Conservation (phyloP, 371 early-diverging fungal genomes). For the Amoeboaphelidium protococcarum region DNA sequence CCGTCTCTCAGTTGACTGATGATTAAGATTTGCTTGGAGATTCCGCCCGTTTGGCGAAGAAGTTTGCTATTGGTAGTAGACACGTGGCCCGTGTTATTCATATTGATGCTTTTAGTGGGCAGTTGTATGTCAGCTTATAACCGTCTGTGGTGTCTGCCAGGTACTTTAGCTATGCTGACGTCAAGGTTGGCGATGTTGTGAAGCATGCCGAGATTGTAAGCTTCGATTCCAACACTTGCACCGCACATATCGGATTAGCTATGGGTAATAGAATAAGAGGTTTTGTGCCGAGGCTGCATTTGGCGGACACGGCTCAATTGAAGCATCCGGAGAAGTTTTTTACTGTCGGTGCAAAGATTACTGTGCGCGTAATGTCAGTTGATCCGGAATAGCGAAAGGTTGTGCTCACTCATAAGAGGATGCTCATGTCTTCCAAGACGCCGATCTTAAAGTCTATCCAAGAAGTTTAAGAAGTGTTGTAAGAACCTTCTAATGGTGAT, state of each 20-base stretch:
- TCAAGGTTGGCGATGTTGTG: slow-evolving; percentile 33
- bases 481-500: slow-evolving; percentile 24
- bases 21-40: too few relatives aligned
- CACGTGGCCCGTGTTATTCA: slow-evolving; percentile 52
- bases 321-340: slow-evolving; percentile 27
- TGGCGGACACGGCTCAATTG: not conserved
- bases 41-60: too few relatives aligned
- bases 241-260: too few relatives aligned
- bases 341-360: slow-evolving; percentile 32
- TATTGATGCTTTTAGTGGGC: slow-evolving; percentile 40
- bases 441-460: slow-evolving; percentile 30
- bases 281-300: not conserved
- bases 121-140: slow-evolving; percentile 38
- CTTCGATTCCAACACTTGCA: too few relatives aligned
- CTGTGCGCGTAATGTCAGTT: slow-evolving; percentile 36
- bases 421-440: slow-evolving; percentile 19
- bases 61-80: slow-evolving; percentile 26
- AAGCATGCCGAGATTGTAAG: slow-evolving; percentile 10
- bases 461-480: slow-evolving; percentile 13
- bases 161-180: slow-evolving; percentile 35
- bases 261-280: too few relatives aligned
- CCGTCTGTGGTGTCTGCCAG: slow-evolving; percentile 32
- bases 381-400: slow-evolving; percentile 24
- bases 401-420: slow-evolving; percentile 32
- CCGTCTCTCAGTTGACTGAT: too few relatives aligned